Conservation (phyloP, 106 monocot genomes). For the Acorus calamus region DNA sequence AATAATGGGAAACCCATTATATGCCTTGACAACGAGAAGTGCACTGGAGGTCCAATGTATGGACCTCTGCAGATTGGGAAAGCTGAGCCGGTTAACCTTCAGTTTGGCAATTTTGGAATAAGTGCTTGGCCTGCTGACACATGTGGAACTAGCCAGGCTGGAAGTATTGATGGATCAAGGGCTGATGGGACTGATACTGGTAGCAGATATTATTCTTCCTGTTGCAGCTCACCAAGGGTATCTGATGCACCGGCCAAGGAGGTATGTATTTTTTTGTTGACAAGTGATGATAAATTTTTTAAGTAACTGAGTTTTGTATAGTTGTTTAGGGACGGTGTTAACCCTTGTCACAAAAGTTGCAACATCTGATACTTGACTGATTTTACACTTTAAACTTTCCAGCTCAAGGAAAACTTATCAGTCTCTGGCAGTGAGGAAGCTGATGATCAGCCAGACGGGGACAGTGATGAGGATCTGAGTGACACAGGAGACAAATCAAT, state of each 20-base stretch:
- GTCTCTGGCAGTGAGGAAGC: slow-evolving; percentile 84
- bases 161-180: slow-evolving; percentile 58
- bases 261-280: slow-evolving; percentile 23
- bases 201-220: slow-evolving; percentile 64
- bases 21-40: slow-evolving; percentile 18
- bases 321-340: too few species aligned
- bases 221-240: slow-evolving; percentile 72
- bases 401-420: slow-evolving; percentile 68
- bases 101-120: slow-evolving; percentile 81
- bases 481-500: slow-evolving; percentile 33
- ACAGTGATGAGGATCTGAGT: slow-evolving; percentile 70
- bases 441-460: slow-evolving; percentile 35
- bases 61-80: slow-evolving; percentile 48
- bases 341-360: too few species aligned
- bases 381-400: slow-evolving; percentile 8
- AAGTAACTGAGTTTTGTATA: too few species aligned
- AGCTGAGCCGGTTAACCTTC: slow-evolving; percentile 60
- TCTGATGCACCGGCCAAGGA: slow-evolving; percentile 77
- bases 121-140: slow-evolving; percentile 86
- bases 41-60: slow-evolving; percentile 50
- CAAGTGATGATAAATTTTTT: too few species aligned
- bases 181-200: slow-evolving; percentile 53
- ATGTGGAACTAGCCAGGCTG: slow-evolving; percentile 64
- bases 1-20: slow-evolving; percentile 5
- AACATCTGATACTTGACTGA: slow-evolving; percentile 8